These are phyloP conservation scores for Teratosphaeriaceae sp. DNA, from an alignment of 2,329 filamentous ascomycete genomes.

Conservation along the genomic window DNA sequence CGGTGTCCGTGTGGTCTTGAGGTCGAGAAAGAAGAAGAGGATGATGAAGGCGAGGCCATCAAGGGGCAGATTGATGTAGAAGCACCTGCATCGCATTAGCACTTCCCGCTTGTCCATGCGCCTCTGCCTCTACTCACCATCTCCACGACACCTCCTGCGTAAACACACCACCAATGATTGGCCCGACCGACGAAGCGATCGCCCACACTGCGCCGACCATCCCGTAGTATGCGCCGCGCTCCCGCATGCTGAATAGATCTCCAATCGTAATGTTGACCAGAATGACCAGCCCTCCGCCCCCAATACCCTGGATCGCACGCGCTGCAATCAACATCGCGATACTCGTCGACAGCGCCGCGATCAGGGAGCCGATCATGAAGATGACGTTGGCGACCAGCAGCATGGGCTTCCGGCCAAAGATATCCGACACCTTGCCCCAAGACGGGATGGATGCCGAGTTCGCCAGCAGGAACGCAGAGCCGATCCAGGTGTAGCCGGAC, in stretches of 20 bases:
- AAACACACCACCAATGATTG: conserved; percentile 60
- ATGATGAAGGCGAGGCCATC: conserved; percentile 54
- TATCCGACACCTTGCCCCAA: conserved; percentile 60
- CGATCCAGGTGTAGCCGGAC: conserved; percentile 49
- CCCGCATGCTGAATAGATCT: conserved; percentile 54
- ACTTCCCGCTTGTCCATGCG: neutral
- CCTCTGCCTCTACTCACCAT: conserved; percentile 64
- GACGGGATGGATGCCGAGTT: conserved; percentile 47
- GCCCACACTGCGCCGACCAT: conserved; percentile 63
- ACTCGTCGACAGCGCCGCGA: conserved; percentile 52
- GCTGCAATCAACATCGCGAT: conserved; percentile 58
- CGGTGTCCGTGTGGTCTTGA: conserved; percentile 61
- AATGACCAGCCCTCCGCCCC: conserved; percentile 57
- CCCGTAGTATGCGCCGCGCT: conserved; percentile 55
- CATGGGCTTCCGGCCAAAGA: conserved; percentile 59
- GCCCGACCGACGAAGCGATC: conserved; percentile 58
- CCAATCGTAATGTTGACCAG: conserved; percentile 58
- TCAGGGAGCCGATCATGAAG: conserved; percentile 56
- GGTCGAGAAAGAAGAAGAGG: conserved; percentile 55
- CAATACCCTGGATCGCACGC: conserved; percentile 56
- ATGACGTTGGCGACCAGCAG: conserved; percentile 53
- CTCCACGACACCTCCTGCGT: conserved; percentile 58
- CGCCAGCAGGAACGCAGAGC: conserved; percentile 45
- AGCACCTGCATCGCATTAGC: conserved; percentile 19
- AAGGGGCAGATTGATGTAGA: conserved; percentile 59